A percentile compares a stretch with the other conserved stretches of the same genome.
phyloP scores from a whole-genome alignment of 352 stramenopile genomes.

The Thalassiosira sp. region DNA sequence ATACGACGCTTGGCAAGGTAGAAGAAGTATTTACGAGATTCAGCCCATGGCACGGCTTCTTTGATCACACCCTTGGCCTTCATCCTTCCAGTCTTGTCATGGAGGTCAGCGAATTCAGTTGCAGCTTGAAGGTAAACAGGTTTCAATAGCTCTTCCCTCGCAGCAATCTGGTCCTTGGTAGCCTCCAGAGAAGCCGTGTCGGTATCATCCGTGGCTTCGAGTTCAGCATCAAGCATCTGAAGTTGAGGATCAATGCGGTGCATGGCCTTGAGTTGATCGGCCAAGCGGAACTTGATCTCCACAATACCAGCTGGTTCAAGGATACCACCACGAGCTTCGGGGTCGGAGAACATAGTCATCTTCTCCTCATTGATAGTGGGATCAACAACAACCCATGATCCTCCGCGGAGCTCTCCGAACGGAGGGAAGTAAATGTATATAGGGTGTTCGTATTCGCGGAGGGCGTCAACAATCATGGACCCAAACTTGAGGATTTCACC shows the following conservation, averaged over 20 bases:
- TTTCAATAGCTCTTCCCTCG: conserved; percentile 92
- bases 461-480: conserved; percentile 98
- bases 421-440: conserved; percentile 99
- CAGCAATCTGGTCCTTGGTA: conserved; percentile 90
- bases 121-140: conserved; percentile 97
- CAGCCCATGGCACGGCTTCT: conserved; percentile 93
- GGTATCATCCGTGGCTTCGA: conserved; percentile 79
- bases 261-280: conserved; percentile 95
- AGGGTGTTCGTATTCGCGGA: conserved; percentile 97
- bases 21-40: conserved; percentile 97
- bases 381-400: conserved; percentile 99
- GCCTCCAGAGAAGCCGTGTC: conserved; percentile 70
- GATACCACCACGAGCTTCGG: conserved; percentile 95
- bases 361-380: conserved; percentile 99
- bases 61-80: conserved; percentile 98
- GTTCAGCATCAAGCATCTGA: conserved; percentile 86
- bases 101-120: conserved; percentile 98
- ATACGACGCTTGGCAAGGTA: conserved; percentile 95
- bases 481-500: conserved; percentile 99
- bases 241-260: conserved; percentile 94
- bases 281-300: conserved; percentile 99
- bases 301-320: conserved; percentile 98
- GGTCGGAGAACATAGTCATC: conserved; percentile 99
- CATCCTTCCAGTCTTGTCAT: conserved; percentile 99
- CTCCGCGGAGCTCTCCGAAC: conserved; percentile 97